phyloP scores from a whole-genome alignment of 2,329 filamentous ascomycete genomes.

The Emericellopsis cladophorae region DNA sequence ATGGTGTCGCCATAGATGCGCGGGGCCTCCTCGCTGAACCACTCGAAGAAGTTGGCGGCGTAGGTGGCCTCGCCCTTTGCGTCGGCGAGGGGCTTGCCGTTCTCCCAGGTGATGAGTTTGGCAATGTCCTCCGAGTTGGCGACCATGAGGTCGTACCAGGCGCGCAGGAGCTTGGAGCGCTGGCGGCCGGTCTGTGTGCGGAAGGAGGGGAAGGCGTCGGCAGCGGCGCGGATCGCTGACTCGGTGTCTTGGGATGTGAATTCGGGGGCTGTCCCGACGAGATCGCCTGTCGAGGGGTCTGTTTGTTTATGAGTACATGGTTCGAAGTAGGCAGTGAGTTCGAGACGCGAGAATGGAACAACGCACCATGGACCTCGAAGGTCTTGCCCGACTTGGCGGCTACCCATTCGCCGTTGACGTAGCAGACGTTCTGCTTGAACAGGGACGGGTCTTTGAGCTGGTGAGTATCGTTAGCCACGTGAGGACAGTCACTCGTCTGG shows the following conservation, averaged over 20 bases:
- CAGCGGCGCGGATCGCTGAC: constrained; percentile 72
- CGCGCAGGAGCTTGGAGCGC: constrained; percentile 59
- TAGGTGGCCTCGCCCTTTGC: constrained; percentile 61
- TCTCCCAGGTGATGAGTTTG: constrained; percentile 78
- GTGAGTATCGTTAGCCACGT: neutral
- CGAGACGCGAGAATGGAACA: neutral
- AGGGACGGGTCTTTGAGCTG: constrained; percentile 65
- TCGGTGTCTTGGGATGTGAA: constrained; percentile 69
- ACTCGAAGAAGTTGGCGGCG: constrained; percentile 65
- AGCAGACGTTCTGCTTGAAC: constrained; percentile 70
- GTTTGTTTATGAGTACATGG: constrained; percentile 1
- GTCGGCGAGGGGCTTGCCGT: constrained; percentile 72
- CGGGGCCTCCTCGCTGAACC: constrained; percentile 72
- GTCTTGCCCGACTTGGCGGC: constrained; percentile 77
- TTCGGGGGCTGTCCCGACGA: constrained; percentile 77
- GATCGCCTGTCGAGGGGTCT: constrained; percentile 73
- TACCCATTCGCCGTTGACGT: constrained; percentile 90
- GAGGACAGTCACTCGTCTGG: neutral
- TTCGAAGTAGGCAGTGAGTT: neutral
- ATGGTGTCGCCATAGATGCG: constrained; percentile 65
- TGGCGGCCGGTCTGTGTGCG: constrained; percentile 60
- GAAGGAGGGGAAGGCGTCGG: constrained; percentile 61
- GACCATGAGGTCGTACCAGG: constrained; percentile 71
- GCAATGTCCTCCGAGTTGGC: constrained; percentile 72
- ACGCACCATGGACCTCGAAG: constrained; percentile 66